Evolutionary conservation across 2,329 filamentous ascomycete species (phyloP).

Genomic region (Passalora sequoiae): DNA sequence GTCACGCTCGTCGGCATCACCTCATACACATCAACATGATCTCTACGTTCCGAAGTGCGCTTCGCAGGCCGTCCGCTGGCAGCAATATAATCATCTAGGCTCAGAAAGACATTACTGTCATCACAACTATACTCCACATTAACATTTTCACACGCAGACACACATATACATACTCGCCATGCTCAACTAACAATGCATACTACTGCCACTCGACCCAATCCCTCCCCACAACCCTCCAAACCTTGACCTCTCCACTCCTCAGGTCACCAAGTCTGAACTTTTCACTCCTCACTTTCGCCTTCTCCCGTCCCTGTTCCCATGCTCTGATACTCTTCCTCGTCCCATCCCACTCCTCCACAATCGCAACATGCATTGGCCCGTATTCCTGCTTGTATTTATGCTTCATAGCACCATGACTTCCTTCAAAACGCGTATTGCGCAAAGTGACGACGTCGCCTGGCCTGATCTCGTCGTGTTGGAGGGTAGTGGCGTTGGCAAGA

Average conservation of each 20-base stretch:
- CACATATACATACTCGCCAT: neutral
- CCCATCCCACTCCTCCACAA: constrained; percentile 96
- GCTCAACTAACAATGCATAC: neutral
- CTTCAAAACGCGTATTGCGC: constrained; percentile 89
- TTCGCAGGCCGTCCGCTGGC: no score
- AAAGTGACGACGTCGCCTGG: constrained; percentile 88
- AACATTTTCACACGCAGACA: no score
- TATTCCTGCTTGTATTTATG: constrained; percentile 87
- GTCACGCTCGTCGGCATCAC: no score
- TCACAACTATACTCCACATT: no score
- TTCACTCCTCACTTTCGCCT: constrained; percentile 79
- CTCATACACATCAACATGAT: no score
- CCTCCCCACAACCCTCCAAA: constrained; percentile 91
- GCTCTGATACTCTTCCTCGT: constrained; percentile 95
- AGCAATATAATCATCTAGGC: no score
- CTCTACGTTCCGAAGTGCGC: no score
- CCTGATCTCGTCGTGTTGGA: constrained; percentile 87
- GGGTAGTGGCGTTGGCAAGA: constrained; percentile 85
- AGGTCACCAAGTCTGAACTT: constrained; percentile 92
- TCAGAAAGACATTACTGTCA: no score
- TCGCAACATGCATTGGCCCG: constrained; percentile 66
- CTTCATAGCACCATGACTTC: constrained; percentile 81
- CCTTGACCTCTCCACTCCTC: constrained; percentile 88
- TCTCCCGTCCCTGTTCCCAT: constrained; percentile 93
- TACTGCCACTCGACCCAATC: constrained; percentile 85